Percentiles rank a stretch among this genome's conserved stretches.
phyloP scores from a whole-genome alignment of 306 rosid species.

The Aeschynomene evenia region DNA sequence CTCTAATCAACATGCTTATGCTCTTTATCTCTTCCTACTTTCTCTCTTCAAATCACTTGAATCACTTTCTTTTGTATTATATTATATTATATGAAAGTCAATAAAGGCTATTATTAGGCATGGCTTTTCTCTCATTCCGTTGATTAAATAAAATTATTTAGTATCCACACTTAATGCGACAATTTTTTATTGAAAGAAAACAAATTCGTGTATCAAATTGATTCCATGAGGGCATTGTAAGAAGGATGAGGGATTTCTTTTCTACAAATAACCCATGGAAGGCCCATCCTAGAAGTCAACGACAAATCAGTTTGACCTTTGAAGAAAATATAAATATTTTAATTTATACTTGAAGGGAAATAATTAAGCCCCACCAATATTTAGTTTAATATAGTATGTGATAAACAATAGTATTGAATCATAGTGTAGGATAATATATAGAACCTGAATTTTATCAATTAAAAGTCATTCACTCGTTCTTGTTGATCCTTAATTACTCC shows the following conservation, averaged over 20 bases:
- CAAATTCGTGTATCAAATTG: neutral
- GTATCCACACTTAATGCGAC: neutral
- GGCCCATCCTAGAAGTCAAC: neutral
- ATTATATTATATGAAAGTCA: constrained; percentile 17
- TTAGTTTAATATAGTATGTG: too few relatives aligned
- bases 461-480: too few relatives aligned
- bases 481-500: too few relatives aligned
- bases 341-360: too few relatives aligned
- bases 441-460: too few relatives aligned
- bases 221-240: neutral
- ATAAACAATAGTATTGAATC: too few relatives aligned
- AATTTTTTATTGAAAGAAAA: neutral
- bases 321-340: too few relatives aligned
- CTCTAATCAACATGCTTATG: neutral
- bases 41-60: too few relatives aligned
- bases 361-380: too few relatives aligned
- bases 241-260: neutral
- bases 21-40: neutral
- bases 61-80: neutral
- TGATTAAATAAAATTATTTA: constrained; percentile 2
- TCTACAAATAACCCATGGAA: neutral
- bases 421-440: too few relatives aligned
- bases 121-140: neutral
- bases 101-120: constrained; percentile 19
- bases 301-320: too few relatives aligned